Evolutionary conservation across 2,329 filamentous ascomycete genomes (phyloP), one percentile per base, ranked within the genome.

Genomic region (Xylaria sp.): DNA sequence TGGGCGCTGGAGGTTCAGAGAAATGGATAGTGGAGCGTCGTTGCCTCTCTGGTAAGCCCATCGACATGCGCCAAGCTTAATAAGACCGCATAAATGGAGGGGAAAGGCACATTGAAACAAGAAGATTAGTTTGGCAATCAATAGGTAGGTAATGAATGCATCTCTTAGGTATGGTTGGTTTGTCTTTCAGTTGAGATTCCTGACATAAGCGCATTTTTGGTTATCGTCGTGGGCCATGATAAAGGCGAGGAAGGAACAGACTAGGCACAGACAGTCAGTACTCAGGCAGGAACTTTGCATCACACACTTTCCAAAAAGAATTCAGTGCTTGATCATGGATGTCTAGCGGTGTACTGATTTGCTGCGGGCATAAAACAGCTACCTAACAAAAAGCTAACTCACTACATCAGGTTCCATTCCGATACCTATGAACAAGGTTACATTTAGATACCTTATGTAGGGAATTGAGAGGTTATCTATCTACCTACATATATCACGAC

Each of bases 11-110:
- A 38, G 55, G 61, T 17, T 63, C 42, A 22, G 65, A 61, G 42
- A 66, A 66, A 9, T 57, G 47, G n/a, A 67, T 39, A 42, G 65
- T 49, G 15, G 51, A 58, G 56, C 36, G 58, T 51, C 57, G 56
- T 33, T 31, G 51, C n/a, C 55, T 59, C n/a, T 50, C 36, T 29
- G 36, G 27, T 59, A 60, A 22, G 25, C 63, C 45, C 47, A 53
- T 49, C 33, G 60, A 51, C 55, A 64, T 70, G 25, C 42, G 42
- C 20, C 29, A 53, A 42, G 49, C 55, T 63, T 31, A 56, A 11
- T 45, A 61, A 55, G 56, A 55, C 55, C 20, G 66, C 68, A 67
- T 69, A 17, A 63, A 70, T 44, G 51, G 45, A 50, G 13, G 27
- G 17, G 9, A 62, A 39, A 9, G 27, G 29, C 53, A 60, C 53